Evolutionary conservation across 1,284 basidiomycete species (phyloP), one percentile per base, ranked within the genome.

Genomic region (Fomitopsis betulina): DNA sequence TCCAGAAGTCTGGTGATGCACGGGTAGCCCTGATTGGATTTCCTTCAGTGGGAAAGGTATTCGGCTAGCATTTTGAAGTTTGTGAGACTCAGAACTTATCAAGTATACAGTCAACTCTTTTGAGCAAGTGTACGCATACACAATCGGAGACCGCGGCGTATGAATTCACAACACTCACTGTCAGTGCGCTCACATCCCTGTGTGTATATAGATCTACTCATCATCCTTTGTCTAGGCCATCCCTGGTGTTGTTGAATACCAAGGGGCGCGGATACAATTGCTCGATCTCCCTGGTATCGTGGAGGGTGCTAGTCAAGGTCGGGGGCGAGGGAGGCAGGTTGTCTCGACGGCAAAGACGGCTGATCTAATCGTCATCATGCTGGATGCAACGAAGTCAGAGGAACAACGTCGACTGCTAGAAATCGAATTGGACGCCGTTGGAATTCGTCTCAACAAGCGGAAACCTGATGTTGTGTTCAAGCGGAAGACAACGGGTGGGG

Each of bases 251-350:
- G 84, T 97, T 23, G 94, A 97, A 68, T 91, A 97, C 68, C 87
- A 96, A 70, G 95, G 95, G 30, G 94, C 94, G 13, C 83, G 93
- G 47, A 94, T 97, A 58, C 95, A 98, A 70, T 81, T 99, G 50
- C 83, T 98, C 30, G 96, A 99, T 84, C 76, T 99, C 57, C 96
- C 96, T 2, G 96, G 96, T 75, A 99, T 99, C 69, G 94, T 98
- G 23, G 96, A 98, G 74, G 96, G 96, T 47, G 96, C 96, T 7
- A 92, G 92, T 65, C 91, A 94, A 81, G 91, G 94, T 63, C 85
- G 94, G 64, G 96, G 96, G 37, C 84, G 96, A 68, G 96, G 96
- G 52, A 85, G 96, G 63, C 96, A 99, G 75, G 96, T 99, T 30
- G 94, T 99, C 17, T 84, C 91, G 57, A 93, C 94, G 25, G 94